phyloP scores from a whole-genome alignment of 352 stramenopile species.

The Phytopythium mirpurense region DNA sequence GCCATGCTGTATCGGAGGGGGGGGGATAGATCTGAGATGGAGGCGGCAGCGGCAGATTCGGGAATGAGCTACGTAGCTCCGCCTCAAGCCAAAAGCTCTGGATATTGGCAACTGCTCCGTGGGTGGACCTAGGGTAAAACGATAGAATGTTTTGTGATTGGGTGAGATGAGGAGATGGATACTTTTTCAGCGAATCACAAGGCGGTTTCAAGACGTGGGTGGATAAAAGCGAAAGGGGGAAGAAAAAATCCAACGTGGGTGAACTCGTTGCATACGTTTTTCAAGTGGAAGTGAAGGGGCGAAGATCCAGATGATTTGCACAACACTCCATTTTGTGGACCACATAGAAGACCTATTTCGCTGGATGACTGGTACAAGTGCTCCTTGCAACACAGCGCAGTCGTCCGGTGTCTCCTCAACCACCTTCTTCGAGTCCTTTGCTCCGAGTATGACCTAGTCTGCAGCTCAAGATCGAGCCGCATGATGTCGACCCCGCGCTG shows the following conservation, averaged over 20 bases:
- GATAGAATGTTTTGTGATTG: background rate
- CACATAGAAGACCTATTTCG: background rate
- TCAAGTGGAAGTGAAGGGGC: too few relatives aligned
- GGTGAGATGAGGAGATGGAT: conserved; percentile 2
- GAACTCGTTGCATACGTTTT: background rate
- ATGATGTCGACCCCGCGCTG: too few relatives aligned
- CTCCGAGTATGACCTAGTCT: too few relatives aligned
- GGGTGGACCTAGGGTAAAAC: background rate
- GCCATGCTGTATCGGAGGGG: background rate
- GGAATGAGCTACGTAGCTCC: too few relatives aligned
- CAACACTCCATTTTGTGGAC: background rate
- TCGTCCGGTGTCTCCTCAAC: too few relatives aligned
- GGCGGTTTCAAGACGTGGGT: background rate
- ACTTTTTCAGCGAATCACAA: conserved; percentile 1
- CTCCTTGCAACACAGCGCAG: background rate
- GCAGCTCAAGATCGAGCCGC: too few relatives aligned
- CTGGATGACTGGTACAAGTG: background rate
- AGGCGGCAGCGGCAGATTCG: background rate
- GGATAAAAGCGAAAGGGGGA: background rate
- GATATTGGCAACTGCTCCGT: background rate
- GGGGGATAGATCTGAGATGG: too few relatives aligned
- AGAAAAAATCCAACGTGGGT: background rate
- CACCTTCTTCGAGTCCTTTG: too few relatives aligned
- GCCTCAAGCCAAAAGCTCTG: background rate
- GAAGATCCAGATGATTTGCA: conserved; percentile 1